Evolutionary conservation across 805 yeast species (phyloP), one percentile per base, ranked within the genome.

Genomic region (Kuraishia capsulata): DNA sequence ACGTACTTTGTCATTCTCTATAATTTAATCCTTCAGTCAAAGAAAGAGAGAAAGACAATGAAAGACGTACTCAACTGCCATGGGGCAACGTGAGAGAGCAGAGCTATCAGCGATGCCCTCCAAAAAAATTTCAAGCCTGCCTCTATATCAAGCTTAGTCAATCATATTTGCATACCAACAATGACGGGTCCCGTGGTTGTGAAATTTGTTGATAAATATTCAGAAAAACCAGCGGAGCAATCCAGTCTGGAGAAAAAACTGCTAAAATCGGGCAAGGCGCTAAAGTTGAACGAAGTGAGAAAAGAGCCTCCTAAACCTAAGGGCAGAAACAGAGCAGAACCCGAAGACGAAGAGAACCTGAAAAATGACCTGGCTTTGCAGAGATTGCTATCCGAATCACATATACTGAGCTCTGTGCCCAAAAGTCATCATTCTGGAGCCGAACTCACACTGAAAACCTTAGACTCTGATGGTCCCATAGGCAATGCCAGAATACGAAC

Each of bases 1-100:
- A 89, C 75, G 61, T 86, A 92, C 38, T 71, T 69, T 0, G 96
- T 89, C 96, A 89, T 88, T 20, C 25, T 23, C 26, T 23, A 11
- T 23, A 23, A 23, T 11, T 23, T 11, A n/a, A n/a, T n/a, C n/a
- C n/a, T n/a, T n/a, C n/a, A n/a, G n/a, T n/a, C n/a, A n/a, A n/a
- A n/a, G n/a, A n/a, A n/a, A n/a, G n/a, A n/a, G n/a, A n/a, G n/a
- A n/a, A n/a, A n/a, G n/a, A n/a, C n/a, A n/a, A n/a, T n/a, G n/a
- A n/a, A n/a, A n/a, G n/a, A n/a, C n/a, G n/a, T n/a, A n/a, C n/a
- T n/a, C n/a, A n/a, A n/a, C n/a, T n/a, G n/a, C n/a, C n/a, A n/a
- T n/a, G n/a, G n/a, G n/a, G n/a, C n/a, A n/a, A n/a, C n/a, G n/a
- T n/a, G n/a, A n/a, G n/a, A n/a, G n/a, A n/a, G n/a, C n/a, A n/a